Percentiles rank a stretch among this genome's conserved stretches.
These are phyloP conservation scores for Exophiala xenobiotica DNA, from an alignment of 2,329 filamentous ascomycete genomes.

Conservation along the genomic window DNA sequence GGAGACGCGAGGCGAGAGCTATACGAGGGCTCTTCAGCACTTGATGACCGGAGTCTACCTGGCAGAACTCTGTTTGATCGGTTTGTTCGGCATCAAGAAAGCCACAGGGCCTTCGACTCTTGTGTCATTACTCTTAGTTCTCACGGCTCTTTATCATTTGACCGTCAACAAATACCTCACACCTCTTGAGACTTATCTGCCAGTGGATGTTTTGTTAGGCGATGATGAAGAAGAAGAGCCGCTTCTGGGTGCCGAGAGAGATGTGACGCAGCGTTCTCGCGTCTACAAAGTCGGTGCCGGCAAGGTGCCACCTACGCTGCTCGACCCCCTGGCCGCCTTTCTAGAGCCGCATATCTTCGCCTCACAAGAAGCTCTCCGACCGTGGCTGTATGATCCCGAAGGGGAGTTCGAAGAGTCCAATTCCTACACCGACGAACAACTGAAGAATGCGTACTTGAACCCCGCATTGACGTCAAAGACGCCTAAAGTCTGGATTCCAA, in stretches of 20 bases:
- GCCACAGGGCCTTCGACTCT: conserved; percentile 63
- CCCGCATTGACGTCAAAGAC: conserved; percentile 64
- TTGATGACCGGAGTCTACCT: conserved; percentile 82
- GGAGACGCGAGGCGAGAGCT: conserved; percentile 85
- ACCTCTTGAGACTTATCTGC: conserved; percentile 63
- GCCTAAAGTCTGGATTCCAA: conserved; percentile 78
- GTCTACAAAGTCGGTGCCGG: conserved; percentile 13
- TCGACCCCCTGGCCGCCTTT: conserved; percentile 70
- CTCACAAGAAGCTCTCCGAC: conserved; percentile 24
- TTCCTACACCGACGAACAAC: conserved; percentile 63
- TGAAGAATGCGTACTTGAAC: conserved; percentile 69
- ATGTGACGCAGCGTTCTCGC: conserved; percentile 13
- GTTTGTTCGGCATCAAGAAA: conserved; percentile 64
- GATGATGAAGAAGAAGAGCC: conserved; percentile 32
- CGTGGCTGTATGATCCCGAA: conserved; percentile 44
- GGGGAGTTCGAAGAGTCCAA: conserved; percentile 67
- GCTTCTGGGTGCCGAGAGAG: conserved; percentile 20
- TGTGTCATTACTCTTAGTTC: conserved; percentile 71
- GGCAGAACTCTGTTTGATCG: conserved; percentile 78
- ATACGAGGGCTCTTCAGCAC: conserved; percentile 81
- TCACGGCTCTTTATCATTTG: conserved; percentile 73
- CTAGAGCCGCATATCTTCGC: conserved; percentile 39
- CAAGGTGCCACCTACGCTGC: conserved; percentile 51
- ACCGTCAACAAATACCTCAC: conserved; percentile 48
- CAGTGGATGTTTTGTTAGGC: conserved; percentile 56